These are phyloP conservation scores for Akanthomyces muscarius DNA, from an alignment of 2,329 filamentous ascomycete species.

Conservation along the genomic window DNA sequence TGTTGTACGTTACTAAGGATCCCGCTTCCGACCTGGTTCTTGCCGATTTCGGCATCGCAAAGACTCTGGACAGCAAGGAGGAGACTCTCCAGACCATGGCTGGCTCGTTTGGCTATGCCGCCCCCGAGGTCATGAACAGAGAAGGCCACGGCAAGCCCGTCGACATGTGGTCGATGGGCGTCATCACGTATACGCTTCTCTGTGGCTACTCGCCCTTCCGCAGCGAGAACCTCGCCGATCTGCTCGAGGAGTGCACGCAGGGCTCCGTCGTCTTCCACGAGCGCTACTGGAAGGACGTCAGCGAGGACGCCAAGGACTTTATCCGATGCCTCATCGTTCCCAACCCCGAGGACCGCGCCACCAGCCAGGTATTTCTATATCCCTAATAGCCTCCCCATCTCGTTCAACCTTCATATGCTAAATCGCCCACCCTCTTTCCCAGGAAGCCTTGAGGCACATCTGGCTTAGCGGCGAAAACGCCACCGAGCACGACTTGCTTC, in stretches of 20 bases:
- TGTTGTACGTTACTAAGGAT: conserved; percentile 82
- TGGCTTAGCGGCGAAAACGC: conserved; percentile 93
- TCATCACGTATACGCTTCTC: conserved; percentile 96
- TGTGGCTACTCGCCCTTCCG: conserved; percentile 98
- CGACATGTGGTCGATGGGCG: conserved; percentile 98
- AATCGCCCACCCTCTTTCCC: conserved; percentile 1
- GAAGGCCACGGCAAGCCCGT: conserved; percentile 96
- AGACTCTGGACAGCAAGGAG: conserved; percentile 87
- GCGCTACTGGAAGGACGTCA: conserved; percentile 97
- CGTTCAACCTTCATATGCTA: conserved; percentile 5
- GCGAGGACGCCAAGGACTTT: conserved; percentile 90
- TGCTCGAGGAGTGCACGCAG: conserved; percentile 89
- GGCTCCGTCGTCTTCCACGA: conserved; percentile 91
- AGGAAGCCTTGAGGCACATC: conserved; percentile 74
- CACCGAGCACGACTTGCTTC: conserved; percentile 93
- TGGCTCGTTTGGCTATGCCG: conserved; percentile 95
- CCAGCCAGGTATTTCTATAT: conserved; percentile 55
- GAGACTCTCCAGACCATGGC: conserved; percentile 98
- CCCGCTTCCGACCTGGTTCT: conserved; percentile 80
- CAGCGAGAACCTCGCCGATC: conserved; percentile 84
- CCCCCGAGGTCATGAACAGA: conserved; percentile 97
- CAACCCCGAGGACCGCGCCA: conserved; percentile 69
- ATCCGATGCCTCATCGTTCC: conserved; percentile 78
- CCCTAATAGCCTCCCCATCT: conserved; percentile 16
- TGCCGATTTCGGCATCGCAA: conserved; percentile 97